Evolutionary conservation across 805 yeast species (phyloP), one percentile per base, ranked within the genome.

Genomic region (Myxozyma mucilagina): DNA sequence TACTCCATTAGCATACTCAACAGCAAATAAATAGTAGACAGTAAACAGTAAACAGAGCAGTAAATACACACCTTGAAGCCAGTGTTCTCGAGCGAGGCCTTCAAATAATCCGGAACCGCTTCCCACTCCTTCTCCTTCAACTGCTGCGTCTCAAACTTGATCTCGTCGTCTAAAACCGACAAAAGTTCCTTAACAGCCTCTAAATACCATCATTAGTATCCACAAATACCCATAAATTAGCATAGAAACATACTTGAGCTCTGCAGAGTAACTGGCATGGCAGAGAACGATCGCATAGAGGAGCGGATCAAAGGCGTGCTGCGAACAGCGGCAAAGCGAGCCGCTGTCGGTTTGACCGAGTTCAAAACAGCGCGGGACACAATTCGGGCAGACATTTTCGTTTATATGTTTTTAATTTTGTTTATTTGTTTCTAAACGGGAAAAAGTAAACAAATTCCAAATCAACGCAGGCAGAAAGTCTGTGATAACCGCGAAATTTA

Each of bases 91-190:
- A 59, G 53, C 11, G 13, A 16, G n/a, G 29, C 52, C 10, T 31
- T 34, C 32, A 57, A 47, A 16, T 48, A 44, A 11, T 53, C 56
- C 20, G 59, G 61, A 14, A 56, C 9, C 13, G 59, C 16, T 14
- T 31, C 36, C 39, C 51, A 41, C 14, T 53, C 47, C 42, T 49
- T 49, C 53, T 52, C 55, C 42, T 44, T 42, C 5, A 53, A 52
- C 56, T 59, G 52, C 43, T 48, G 31, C 20, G 29, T 32, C 35
- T 61, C 64, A 29, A 24, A 61, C 16, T 57, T 44, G 36, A 61
- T 38, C 61, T 61, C 64, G 3, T 53, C 48, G 14, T 16, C 16
- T 10, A 61, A 39, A 24, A 57, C 35, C 7, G 24, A 29, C 41
- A 43, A 20, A 16, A 60, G 61, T 58, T 51, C 55, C 11, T 29